Percentiles rank a stretch among this genome's conserved stretches.
phyloP scores from a whole-genome alignment of 78 protist genomes.

The Planoprotostelium fungivorum region DNA sequence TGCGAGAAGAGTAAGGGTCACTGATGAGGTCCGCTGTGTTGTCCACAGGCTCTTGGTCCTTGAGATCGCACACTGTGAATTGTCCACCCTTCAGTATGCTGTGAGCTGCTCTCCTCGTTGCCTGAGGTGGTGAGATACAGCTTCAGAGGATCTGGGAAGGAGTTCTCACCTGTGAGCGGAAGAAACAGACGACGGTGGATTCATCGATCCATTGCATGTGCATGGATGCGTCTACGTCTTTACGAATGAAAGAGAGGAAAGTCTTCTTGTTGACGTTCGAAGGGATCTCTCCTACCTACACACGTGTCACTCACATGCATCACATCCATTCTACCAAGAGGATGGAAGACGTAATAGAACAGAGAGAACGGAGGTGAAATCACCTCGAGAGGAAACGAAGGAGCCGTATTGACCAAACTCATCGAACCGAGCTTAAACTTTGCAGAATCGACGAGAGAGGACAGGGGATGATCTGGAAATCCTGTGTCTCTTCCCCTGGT shows the following conservation, averaged over 20 bases:
- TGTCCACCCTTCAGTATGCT: background rate
- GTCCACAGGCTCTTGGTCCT: background rate
- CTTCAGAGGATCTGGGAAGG: background rate
- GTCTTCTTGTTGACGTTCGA: background rate
- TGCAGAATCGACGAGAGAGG: background rate
- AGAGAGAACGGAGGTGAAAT: too few species aligned
- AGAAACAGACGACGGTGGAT: background rate
- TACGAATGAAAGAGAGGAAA: background rate
- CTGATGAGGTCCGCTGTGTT: too few species aligned
- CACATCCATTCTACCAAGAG: background rate
- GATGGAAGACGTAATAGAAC: too few species aligned
- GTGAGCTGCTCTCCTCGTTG: background rate
- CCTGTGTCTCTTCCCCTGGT: background rate
- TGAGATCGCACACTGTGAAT: background rate
- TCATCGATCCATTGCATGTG: background rate
- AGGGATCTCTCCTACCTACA: background rate
- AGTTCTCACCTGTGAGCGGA: background rate
- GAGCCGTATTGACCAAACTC: background rate
- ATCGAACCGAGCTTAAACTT: background rate
- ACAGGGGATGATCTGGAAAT: background rate
- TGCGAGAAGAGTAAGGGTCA: too few species aligned
- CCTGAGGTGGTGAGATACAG: too few species aligned
- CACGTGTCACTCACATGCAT: background rate
- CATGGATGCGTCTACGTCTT: background rate
- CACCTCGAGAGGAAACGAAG: background rate